Evolutionary conservation across 805 yeast species (phyloP), one percentile per base, ranked within the genome.

Genomic region (Scheffersomyces stipitis): DNA sequence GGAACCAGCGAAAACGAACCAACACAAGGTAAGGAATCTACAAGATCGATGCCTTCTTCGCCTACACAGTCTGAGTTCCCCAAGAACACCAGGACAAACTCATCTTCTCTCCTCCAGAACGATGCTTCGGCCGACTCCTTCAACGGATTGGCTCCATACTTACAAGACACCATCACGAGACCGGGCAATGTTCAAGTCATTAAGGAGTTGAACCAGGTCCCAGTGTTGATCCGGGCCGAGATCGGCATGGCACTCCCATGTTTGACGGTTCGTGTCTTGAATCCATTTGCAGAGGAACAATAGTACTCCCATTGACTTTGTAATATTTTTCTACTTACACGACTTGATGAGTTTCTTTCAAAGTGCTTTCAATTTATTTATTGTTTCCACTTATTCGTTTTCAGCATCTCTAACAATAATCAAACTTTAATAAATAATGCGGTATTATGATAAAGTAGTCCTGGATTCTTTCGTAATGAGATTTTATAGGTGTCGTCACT

Each of bases 161-260:
- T 85, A 45, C 69, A 71, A 32, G 63, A 71, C 23, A 73, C 86
- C 16, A 63, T 63, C 24, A 79, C 83, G 1, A 72, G 86, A 46
- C 66, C 69, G 22, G 91, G 85, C 38, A 81, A 77, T 29, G 76
- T 93, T 32, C 98, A 93, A 67, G 95, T 86, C 53, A 81, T 91
- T 34, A 73, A 76, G 44, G 91, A 86, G 52, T 66, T 90, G 52
- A 75, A 75, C 33, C 82, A 80, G 49, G 83, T 91, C 33, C 98
- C 98, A 7, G 80, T 91, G 22, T 68, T 91, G 42, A 70, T 93
- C 45, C 74, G 96, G 52, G 88, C 96, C 0, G 98, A 90, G 58
- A 79, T 89, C 35, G 97, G 96, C 34, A 88, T 88, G 90, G 91
- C 96, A 2, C 71, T 91, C 36, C 99, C 99, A 13, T 91, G 97